phyloP scores from a whole-genome alignment of 805 yeast species.

The Wickerhamiella lipophila region DNA sequence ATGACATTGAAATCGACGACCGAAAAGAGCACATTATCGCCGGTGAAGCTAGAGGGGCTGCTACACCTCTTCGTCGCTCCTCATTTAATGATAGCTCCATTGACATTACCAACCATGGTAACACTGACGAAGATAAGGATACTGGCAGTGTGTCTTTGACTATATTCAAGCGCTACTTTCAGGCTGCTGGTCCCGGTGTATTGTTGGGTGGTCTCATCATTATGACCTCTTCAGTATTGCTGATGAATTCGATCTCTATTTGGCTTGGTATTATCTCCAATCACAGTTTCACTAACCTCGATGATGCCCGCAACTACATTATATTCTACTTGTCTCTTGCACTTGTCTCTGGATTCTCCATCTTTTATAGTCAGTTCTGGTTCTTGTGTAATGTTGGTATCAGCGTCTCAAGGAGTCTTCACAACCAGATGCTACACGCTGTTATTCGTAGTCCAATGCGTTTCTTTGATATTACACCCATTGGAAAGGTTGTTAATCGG shows the following conservation, averaged over 20 bases:
- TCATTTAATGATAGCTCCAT: conserved; percentile 11
- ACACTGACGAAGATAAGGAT: conserved; percentile 24
- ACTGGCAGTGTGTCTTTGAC: conserved; percentile 16
- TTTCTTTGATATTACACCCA: conserved; percentile 65
- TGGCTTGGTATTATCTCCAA: conserved; percentile 22
- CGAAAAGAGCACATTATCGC: conserved; percentile 55
- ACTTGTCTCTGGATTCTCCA: conserved; percentile 29
- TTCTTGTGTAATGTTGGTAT: conserved; percentile 45
- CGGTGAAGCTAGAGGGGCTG: conserved; percentile 27
- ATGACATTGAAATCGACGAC: conserved; percentile 59
- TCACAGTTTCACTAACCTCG: conserved; percentile 15
- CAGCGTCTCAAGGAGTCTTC: conserved; percentile 29
- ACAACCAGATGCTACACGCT: conserved; percentile 41
- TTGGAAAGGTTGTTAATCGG: conserved; percentile 66
- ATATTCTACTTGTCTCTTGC: conserved; percentile 65
- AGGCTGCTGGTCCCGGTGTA: conserved; percentile 30
- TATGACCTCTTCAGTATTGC: conserved; percentile 25
- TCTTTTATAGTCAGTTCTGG: conserved; percentile 29
- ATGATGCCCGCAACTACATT: conserved; percentile 39
- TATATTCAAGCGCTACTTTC: conserved; percentile 21
- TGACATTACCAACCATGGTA: conserved; percentile 17
- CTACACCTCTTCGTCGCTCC: conserved; percentile 11
- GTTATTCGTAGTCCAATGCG: conserved; percentile 63
- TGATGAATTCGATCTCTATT: conserved; percentile 17
- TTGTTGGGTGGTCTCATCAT: conserved; percentile 27